Evolutionary conservation across 2,329 filamentous ascomycete genomes (phyloP), one percentile per base, ranked within the genome.

Genomic region (Alternaria incomplexa): DNA sequence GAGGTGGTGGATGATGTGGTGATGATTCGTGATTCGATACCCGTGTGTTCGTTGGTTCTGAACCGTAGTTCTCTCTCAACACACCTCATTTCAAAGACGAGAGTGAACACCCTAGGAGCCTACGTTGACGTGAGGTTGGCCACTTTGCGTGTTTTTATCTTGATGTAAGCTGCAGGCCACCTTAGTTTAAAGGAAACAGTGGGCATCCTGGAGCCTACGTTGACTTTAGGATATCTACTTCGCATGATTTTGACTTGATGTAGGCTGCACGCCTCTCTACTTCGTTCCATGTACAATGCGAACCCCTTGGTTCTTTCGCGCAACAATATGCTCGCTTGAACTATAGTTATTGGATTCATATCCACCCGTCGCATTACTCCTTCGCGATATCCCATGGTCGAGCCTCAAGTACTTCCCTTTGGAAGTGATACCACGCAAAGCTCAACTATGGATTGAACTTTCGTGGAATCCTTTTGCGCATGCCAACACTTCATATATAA

Each of bases 381-480:
- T 11, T 0, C n/a, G n/a, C 36, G 9, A 17, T 3, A 17, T 10
- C 15, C 15, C 36, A 17, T 17, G 8, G 36, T 40, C 9, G 36
- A 11, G 36, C n/a, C 8, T 17, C 5, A 6, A 40, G 9, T 40
- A 25, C 13, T 36, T 17, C n/a, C 5, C n/a, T 30, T n/a, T 3
- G n/a, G 11, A 2, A 15, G 3, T 9, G 1, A n/a, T 1, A 6
- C 0, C 7, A 7, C 15, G 9, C 30, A n/a, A 52, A 6, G 7
- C 30, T 22, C 0, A 7, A 12, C 28, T 15, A 52, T 9, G 48
- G 48, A 11, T 20, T 23, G 22, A 13, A 6, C 5, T 25, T 23
- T 15, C 6, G 22, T 46, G 12, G 20, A 23, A 15, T 23, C 9
- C 4, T 17, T 1, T 4, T n/a, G 3, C 48, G n/a, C 6, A 20